Conservation (phyloP, 306 rosid species). For the Mimosa bimucronata region DNA sequence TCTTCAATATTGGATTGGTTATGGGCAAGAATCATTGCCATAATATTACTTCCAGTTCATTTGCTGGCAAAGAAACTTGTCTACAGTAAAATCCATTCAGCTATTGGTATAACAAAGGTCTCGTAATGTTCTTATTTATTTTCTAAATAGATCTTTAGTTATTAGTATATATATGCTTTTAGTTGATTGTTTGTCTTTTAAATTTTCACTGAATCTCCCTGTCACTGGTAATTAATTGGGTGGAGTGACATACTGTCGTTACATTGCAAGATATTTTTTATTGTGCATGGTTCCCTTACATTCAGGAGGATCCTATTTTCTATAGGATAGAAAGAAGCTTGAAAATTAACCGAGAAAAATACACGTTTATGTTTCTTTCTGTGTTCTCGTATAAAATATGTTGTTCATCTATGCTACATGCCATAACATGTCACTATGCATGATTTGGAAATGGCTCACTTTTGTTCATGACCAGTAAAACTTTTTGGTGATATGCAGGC, state of each 20-base stretch:
- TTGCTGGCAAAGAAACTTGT: conserved; percentile 74
- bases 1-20: conserved; percentile 70
- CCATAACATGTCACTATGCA: conserved; percentile 18
- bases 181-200: conserved; percentile 16
- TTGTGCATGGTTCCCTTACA: conserved; percentile 6
- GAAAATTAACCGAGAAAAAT: not conserved
- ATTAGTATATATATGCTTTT: conserved; percentile 7
- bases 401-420: conserved; percentile 18
- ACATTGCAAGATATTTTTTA: conserved; percentile 1
- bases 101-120: conserved; percentile 78
- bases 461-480: conserved; percentile 37
- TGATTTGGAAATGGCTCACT: conserved; percentile 30
- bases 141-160: conserved; percentile 1
- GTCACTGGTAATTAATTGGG: not conserved
- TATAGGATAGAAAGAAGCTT: not conserved
- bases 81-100: conserved; percentile 77
- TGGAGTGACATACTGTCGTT: conserved; percentile 25
- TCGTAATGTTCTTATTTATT: conserved; percentile 19
- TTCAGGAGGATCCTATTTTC: conserved; percentile 10
- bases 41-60: conserved; percentile 79
- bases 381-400: not conserved
- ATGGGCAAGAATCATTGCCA: conserved; percentile 77
- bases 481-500: conserved; percentile 67
- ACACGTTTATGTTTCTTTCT: not conserved
- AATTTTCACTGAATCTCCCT: not conserved